These are phyloP conservation scores for Globisporangium paddicum DNA, from an alignment of 352 stramenopile genomes.

Conservation along the genomic window DNA sequence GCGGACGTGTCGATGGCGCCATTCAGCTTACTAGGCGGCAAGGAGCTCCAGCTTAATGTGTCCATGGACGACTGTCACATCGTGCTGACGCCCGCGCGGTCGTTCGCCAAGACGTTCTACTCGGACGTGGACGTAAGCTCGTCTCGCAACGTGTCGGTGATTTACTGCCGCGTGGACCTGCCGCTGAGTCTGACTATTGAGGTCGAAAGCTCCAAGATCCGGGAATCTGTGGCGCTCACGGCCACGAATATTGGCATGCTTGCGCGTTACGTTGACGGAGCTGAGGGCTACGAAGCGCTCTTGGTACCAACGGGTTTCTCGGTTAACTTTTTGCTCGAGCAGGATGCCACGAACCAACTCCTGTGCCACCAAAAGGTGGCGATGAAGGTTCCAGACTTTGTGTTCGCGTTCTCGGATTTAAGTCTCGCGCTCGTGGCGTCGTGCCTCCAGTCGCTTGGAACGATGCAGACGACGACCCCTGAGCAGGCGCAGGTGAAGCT, in stretches of 20 bases:
- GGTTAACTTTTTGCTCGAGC: constrained; percentile 44
- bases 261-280: constrained; percentile 43
- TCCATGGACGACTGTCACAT: constrained; percentile 55
- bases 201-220: constrained; percentile 37
- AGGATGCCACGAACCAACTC: constrained; percentile 31
- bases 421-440: constrained; percentile 62
- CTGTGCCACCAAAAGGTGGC: constrained; percentile 45
- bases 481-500: constrained; percentile 57
- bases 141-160: constrained; percentile 32
- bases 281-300: constrained; percentile 34
- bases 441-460: constrained; percentile 36
- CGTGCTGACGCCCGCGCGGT: constrained; percentile 34
- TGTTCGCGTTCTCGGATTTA: constrained; percentile 61
- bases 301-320: constrained; percentile 41
- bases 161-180: constrained; percentile 52
- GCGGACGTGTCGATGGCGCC: constrained; percentile 54
- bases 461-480: constrained; percentile 52
- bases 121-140: constrained; percentile 48
- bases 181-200: constrained; percentile 38
- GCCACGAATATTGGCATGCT: constrained; percentile 42
- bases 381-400: constrained; percentile 59
- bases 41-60: constrained; percentile 44
- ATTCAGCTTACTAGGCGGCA: constrained; percentile 53
- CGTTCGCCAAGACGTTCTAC: constrained; percentile 51
- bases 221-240: constrained; percentile 48